phyloP scores from a whole-genome alignment of 768 basidiomycete species.

The Phlebiopsis gigantea region DNA sequence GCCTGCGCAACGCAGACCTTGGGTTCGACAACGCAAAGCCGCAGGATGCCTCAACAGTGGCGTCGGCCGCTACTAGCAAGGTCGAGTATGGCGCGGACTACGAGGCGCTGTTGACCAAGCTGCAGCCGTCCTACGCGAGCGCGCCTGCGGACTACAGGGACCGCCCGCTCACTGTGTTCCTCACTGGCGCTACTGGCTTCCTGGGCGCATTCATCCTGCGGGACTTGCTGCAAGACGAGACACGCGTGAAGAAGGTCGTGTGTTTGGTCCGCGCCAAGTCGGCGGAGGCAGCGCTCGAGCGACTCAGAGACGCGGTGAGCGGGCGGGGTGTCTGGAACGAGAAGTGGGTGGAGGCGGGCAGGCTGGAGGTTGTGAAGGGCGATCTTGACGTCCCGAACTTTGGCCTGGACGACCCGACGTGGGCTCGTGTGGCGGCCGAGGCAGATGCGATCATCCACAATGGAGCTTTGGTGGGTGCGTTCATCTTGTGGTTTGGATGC shows the following conservation, averaged over 20 bases:
- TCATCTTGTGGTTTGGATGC: background rate
- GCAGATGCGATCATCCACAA: slow-evolving; percentile 89
- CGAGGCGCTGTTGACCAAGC: slow-evolving; percentile 48
- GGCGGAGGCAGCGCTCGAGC: slow-evolving; percentile 52
- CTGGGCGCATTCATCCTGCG: slow-evolving; percentile 88
- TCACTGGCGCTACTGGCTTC: slow-evolving; percentile 97
- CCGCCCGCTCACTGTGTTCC: slow-evolving; percentile 71
- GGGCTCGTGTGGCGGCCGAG: slow-evolving; percentile 64
- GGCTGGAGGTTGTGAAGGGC: slow-evolving; percentile 77
- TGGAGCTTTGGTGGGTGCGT: slow-evolving; percentile 89
- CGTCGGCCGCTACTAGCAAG: slow-evolving; percentile 6
- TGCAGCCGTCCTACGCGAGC: slow-evolving; percentile 59
- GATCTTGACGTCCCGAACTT: slow-evolving; percentile 76
- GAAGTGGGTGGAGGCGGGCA: slow-evolving; percentile 60
- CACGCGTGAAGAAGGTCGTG: slow-evolving; percentile 77
- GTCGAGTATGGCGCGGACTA: slow-evolving; percentile 80
- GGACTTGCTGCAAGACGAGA: slow-evolving; percentile 61
- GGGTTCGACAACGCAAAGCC: slow-evolving; percentile 45
- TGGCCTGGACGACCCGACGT: slow-evolving; percentile 59
- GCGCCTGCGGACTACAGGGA: slow-evolving; percentile 50
- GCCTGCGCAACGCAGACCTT: slow-evolving; percentile 72
- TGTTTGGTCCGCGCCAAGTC: slow-evolving; percentile 83
- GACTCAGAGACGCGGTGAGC: slow-evolving; percentile 65
- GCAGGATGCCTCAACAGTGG: background rate
- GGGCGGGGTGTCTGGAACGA: slow-evolving; percentile 90